Conservation (phyloP, 2,329 filamentous ascomycete genomes). For the Trichophyton benhamiae region DNA sequence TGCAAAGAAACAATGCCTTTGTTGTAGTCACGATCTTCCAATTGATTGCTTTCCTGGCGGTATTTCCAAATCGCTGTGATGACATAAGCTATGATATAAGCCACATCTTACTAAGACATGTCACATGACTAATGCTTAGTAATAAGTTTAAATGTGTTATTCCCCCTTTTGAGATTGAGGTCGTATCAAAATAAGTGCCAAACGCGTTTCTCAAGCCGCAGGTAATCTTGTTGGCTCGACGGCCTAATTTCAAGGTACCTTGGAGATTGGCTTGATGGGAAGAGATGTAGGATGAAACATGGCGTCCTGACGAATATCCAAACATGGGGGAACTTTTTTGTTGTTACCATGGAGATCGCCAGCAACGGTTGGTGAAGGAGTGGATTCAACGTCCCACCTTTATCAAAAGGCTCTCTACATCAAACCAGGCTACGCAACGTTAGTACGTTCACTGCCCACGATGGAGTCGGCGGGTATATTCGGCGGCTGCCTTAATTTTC, state of each 20-base stretch:
- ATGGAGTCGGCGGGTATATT: constrained; percentile 1
- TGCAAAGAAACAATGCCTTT: too few species aligned
- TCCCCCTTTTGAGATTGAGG: neutral
- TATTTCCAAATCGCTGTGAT: too few species aligned
- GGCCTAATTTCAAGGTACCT: neutral
- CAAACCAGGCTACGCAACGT: neutral
- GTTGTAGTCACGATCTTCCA: too few species aligned
- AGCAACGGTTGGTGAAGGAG: neutral
- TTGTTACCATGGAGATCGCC: neutral
- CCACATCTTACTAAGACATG: neutral
- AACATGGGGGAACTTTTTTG: neutral
- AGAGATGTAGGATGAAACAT: neutral
- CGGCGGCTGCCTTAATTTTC: neutral
- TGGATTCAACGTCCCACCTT: too few species aligned
- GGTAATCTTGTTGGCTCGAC: neutral
- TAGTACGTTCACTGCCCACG: neutral
- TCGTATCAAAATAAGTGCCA: neutral
- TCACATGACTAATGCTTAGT: neutral
- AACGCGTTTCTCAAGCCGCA: neutral
- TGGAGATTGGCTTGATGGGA: neutral
- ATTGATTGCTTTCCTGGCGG: too few species aligned
- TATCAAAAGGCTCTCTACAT: neutral
- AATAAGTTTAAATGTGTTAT: neutral
- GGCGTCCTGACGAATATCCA: neutral
- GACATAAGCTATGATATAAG: neutral